phyloP scores from a whole-genome alignment of 495 filamentous ascomycete species.

The Trichoderma erinaceum region DNA sequence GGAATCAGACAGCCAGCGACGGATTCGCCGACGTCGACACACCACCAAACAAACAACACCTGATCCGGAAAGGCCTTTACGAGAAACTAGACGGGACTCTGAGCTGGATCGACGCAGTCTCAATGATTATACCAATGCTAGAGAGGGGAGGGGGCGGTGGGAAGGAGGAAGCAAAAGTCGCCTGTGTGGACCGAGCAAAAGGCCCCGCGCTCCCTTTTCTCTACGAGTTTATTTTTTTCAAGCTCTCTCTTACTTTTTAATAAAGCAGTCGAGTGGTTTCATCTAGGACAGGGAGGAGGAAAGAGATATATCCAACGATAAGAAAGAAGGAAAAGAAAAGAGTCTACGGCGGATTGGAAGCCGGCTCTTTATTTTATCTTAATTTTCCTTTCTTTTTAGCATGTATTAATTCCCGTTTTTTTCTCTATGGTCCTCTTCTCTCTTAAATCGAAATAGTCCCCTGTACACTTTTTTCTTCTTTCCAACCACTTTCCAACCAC shows the following conservation, averaged over 20 bases:
- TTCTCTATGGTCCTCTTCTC: neutral
- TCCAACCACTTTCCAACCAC: neutral
- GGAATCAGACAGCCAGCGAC: slow-evolving; percentile 9
- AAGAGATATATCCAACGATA: slow-evolving; percentile 4
- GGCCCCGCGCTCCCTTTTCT: neutral
- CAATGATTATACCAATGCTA: slow-evolving; percentile 10
- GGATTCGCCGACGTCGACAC: neutral
- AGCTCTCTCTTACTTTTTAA: slow-evolving; percentile 11
- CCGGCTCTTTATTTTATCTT: neutral
- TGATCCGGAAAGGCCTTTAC: slow-evolving; percentile 6
- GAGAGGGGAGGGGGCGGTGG: neutral
- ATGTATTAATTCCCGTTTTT: slow-evolving; percentile 9
- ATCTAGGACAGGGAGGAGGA: neutral
- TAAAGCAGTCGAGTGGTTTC: slow-evolving; percentile 12
- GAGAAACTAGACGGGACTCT: slow-evolving; percentile 12
- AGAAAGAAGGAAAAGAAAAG: neutral
- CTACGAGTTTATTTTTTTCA: slow-evolving; percentile 2
- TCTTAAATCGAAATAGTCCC: neutral
- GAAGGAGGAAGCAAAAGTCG: neutral
- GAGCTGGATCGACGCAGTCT: slow-evolving; percentile 14
- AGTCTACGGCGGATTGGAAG: neutral
- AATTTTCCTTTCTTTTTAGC: neutral
- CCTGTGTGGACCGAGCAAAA: neutral
- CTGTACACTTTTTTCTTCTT: neutral
- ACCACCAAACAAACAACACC: slow-evolving; percentile 1